Evolutionary conservation across 192 early-diverging fungal genomes (phyloP).

Genomic region (Podila clonocystis): DNA sequence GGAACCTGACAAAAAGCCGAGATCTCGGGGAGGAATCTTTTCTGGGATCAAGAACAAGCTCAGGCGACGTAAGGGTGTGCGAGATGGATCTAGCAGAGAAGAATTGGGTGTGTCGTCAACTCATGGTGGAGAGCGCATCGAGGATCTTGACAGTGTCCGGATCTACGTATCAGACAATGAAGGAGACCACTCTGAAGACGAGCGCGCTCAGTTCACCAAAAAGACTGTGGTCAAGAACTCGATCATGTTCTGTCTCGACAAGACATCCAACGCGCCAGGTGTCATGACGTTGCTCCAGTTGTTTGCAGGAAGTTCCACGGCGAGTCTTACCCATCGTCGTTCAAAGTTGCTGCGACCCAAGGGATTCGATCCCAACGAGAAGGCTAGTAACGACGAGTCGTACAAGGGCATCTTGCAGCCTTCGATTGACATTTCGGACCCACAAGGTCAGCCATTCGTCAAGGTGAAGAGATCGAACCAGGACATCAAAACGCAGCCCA

Average conservation of each 20-base stretch:
- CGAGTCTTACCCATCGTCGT: not conserved
- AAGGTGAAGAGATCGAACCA: not conserved
- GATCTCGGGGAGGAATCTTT: slow-evolving; percentile 2
- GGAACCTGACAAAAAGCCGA: not conserved
- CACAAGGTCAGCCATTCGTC: slow-evolving; percentile 8
- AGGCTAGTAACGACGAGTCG: not conserved
- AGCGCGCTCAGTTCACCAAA: not conserved
- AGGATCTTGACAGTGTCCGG: slow-evolving; percentile 25
- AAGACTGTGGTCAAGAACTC: slow-evolving; percentile 25
- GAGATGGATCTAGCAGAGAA: not conserved
- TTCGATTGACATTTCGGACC: slow-evolving; percentile 45
- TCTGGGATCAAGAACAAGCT: slow-evolving; percentile 6
- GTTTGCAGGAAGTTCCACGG: slow-evolving; percentile 24
- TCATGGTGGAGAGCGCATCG: not conserved
- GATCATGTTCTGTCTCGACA: slow-evolving; percentile 50
- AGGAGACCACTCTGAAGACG: not conserved
- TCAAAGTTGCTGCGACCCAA: not conserved
- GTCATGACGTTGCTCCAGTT: slow-evolving; percentile 46
- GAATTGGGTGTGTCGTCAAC: not conserved
- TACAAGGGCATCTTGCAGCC: slow-evolving; percentile 31
- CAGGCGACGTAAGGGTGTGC: not conserved
- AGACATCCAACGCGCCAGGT: slow-evolving; percentile 43
- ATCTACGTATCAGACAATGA: not conserved
- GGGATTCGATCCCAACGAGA: not conserved
- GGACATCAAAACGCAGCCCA: slow-evolving; percentile 21